Base-by-base conservation (phyloP, 208 protist genomes). In the Leishmania tarentolae region DNA sequence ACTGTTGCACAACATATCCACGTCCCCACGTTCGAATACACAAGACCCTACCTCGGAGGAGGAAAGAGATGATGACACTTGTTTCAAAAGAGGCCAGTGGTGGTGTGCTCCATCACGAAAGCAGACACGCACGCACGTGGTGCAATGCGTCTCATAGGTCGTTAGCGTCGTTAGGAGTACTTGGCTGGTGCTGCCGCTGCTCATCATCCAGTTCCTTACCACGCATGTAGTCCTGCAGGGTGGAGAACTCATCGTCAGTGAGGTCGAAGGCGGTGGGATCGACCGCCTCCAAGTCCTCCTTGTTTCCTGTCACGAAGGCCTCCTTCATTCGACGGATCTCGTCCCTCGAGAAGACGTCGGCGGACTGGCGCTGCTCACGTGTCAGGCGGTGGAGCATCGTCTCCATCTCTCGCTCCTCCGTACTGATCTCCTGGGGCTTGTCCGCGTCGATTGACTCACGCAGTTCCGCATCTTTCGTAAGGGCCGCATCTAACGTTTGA, bases 331-430 rank as follows among this genome's bases (percentile, higher is more conserved):
- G 61, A 24, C 69, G 71, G 28, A 97, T 87, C 66, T 97, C 92
- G 1, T 94, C 90, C 50, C 92, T 90, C 13, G 84, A 83, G 47
- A 94, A 95, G 40, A 97, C 86, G 31, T 88, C 87, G 4, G 91
- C 81, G 11, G 86, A 78, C 63, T 86, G 79, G 15, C 87, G 85
- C 44, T 92, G 84, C 56, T 93, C 88, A 3, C 82, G 78, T 8
- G 81, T 81, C 78, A 94, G 87, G 7, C 86, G 84, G 80, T 93
- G 84, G 87, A 96, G 94, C 86, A 95, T 92, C 46, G 79, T 79
- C 78, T 97, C 94, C 74, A 95, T 81, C 50, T 96, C 87, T 76
- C 91, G 82, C 65, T 94, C 88, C 53, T 95, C 86, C 42, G 75
- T 50, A 13, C 90, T 83, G 46, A 94, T 91, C 57, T 86, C 75